Percentiles rank a stretch among this genome's conserved stretches.
phyloP scores from a whole-genome alignment of 257 asterid species.

The Rubia yunnanensis region DNA sequence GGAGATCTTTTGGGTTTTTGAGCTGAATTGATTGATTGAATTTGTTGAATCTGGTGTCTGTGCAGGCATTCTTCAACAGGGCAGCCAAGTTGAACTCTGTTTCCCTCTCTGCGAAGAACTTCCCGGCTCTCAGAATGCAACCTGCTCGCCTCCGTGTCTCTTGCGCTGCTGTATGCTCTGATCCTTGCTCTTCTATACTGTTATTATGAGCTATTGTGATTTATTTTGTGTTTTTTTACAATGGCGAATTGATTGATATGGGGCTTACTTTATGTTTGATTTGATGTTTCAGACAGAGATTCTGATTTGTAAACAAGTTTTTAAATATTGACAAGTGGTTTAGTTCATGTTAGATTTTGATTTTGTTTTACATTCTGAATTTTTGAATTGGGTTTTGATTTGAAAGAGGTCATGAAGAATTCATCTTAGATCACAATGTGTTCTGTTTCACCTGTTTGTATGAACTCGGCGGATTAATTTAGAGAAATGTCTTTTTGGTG shows the following conservation, averaged over 20 bases:
- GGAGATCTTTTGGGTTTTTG: neutral
- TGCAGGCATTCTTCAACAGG: slow-evolving; percentile 19
- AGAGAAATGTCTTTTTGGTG: slow-evolving; percentile 5
- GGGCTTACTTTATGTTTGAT: neutral
- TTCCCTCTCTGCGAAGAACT: slow-evolving; percentile 23
- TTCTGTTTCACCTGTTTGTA: neutral
- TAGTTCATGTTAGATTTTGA: no score
- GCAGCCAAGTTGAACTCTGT: slow-evolving; percentile 21
- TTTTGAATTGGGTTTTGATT: neutral
- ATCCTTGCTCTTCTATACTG: neutral
- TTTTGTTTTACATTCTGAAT: neutral
- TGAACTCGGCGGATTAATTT: neutral
- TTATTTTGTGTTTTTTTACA: neutral
- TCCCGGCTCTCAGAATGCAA: slow-evolving; percentile 31
- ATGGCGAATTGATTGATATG: neutral
- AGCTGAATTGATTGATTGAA: neutral
- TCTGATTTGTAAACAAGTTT: neutral
- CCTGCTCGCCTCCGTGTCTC: slow-evolving; percentile 49
- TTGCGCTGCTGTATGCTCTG: slow-evolving; percentile 46
- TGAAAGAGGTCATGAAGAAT: neutral
- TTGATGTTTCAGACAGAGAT: neutral
- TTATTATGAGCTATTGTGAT: neutral
- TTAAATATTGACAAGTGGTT: neutral
- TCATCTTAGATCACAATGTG: neutral
- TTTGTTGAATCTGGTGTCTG: neutral